These are phyloP conservation scores for Arthrinium phaeospermum DNA, from an alignment of 2,329 filamentous ascomycete genomes.

Conservation along the genomic window DNA sequence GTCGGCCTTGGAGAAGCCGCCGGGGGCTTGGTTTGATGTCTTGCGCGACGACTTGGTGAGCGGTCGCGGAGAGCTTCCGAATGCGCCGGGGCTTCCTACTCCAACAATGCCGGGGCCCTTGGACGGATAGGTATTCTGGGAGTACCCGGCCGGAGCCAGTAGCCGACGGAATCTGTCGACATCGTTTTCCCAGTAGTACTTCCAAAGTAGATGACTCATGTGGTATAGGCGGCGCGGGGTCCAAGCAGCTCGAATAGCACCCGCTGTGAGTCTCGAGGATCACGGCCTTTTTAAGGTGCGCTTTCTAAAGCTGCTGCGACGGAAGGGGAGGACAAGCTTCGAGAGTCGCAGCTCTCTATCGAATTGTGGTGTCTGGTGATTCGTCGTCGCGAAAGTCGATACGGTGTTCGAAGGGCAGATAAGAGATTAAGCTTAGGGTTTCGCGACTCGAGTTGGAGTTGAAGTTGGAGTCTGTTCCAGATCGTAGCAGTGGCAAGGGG, in stretches of 20 bases:
- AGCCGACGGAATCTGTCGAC: constrained; percentile 92
- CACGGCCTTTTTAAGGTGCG: constrained; percentile 88
- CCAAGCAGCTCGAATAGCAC: constrained; percentile 67
- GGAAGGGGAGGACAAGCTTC: background rate
- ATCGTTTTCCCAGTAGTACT: constrained; percentile 96
- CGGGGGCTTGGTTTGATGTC: constrained; percentile 54
- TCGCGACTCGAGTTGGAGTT: constrained; percentile 8
- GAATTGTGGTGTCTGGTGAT: background rate
- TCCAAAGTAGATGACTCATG: constrained; percentile 98
- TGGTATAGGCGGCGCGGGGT: constrained; percentile 47
- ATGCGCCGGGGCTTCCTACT: constrained; percentile 28
- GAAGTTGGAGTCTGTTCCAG: background rate
- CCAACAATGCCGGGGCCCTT: constrained; percentile 52
- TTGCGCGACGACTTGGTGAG: constrained; percentile 57
- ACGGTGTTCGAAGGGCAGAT: background rate
- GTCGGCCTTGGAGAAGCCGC: constrained; percentile 63
- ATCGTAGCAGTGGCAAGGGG: constrained; percentile 15
- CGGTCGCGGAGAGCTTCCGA: constrained; percentile 56
- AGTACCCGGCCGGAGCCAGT: constrained; percentile 72
- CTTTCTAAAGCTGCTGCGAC: constrained; percentile 17
- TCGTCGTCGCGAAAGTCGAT: background rate
- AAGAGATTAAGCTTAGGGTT: background rate
- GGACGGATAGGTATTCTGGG: constrained; percentile 57
- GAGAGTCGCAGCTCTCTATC: background rate
- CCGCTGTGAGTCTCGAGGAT: constrained; percentile 85